A percentile compares a stretch with the other conserved stretches of the same genome.
These are phyloP conservation scores for Typha latifolia DNA, from an alignment of 176 grass and related monocot genomes.

Conservation along the genomic window DNA sequence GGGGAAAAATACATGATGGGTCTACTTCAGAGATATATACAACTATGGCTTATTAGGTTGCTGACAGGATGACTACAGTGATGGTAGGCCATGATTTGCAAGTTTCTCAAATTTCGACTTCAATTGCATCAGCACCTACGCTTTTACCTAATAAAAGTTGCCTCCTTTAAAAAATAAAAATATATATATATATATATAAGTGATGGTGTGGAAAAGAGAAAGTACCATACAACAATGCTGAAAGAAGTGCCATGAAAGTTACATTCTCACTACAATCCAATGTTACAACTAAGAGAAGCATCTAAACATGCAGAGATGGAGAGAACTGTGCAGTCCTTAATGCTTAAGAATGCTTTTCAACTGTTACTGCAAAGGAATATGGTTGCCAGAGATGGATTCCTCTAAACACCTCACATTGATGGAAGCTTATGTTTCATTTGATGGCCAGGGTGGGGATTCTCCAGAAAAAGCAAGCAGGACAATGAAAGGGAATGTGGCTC, in stretches of 20 bases:
- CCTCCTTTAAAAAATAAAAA: background rate
- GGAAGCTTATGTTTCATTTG: too few relatives aligned
- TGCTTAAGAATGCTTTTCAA: background rate
- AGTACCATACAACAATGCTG: background rate
- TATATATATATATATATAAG: too few relatives aligned
- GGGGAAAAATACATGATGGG: background rate
- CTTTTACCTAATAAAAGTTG: background rate
- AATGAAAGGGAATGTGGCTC: slow-evolving; percentile 10
- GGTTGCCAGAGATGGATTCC: too few relatives aligned
- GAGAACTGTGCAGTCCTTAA: background rate
- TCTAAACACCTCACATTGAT: too few relatives aligned
- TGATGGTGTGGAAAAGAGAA: background rate
- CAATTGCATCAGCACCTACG: background rate
- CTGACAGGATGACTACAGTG: background rate
- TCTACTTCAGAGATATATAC: background rate
- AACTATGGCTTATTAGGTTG: background rate
- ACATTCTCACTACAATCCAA: slow-evolving; percentile 11
- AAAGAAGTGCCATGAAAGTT: slow-evolving; percentile 13
- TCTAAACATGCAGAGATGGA: slow-evolving; percentile 5
- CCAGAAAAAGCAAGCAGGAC: background rate
- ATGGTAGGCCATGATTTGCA: background rate
- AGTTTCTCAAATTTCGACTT: background rate
- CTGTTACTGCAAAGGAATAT: background rate
- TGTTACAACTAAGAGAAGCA: slow-evolving; percentile 22
- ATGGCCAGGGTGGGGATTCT: background rate